Conservation (phyloP, 148 eudicot genomes). For the Cornus kousa region DNA sequence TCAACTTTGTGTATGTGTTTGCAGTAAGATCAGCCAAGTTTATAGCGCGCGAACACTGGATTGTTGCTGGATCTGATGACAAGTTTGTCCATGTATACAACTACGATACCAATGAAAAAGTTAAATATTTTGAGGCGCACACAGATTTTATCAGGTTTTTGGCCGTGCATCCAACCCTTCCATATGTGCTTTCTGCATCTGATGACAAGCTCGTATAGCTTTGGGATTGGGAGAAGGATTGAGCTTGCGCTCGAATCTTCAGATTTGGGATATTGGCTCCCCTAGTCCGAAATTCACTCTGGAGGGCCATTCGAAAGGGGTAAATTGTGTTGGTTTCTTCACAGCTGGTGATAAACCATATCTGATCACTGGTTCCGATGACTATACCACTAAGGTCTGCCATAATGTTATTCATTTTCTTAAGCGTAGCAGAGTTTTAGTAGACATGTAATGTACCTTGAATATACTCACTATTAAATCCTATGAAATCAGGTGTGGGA, state of each 20-base stretch:
- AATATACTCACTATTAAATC: background rate
- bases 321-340: conserved; percentile 67
- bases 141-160: conserved; percentile 74
- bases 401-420: background rate
- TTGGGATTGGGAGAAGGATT: conserved; percentile 93
- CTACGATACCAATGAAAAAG: conserved; percentile 62
- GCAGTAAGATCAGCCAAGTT: conserved; percentile 69
- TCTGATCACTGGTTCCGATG: conserved; percentile 75
- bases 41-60: conserved; percentile 57
- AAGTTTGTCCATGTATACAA: conserved; percentile 54
- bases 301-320: conserved; percentile 66
- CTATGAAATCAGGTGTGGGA: conserved; percentile 67
- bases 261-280: conserved; percentile 76
- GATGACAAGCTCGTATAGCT: conserved; percentile 85
- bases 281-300: conserved; percentile 54
- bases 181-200: conserved; percentile 68
- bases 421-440: background rate
- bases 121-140: conserved; percentile 67
- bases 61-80: conserved; percentile 63
- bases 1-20: background rate
- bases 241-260: conserved; percentile 65
- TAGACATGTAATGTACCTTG: background rate
- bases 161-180: conserved; percentile 75
- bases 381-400: conserved; percentile 57
- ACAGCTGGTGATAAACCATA: conserved; percentile 53